Evolutionary conservation across 805 yeast species (phyloP).

Genomic region (Komagataella kurtzmanii): DNA sequence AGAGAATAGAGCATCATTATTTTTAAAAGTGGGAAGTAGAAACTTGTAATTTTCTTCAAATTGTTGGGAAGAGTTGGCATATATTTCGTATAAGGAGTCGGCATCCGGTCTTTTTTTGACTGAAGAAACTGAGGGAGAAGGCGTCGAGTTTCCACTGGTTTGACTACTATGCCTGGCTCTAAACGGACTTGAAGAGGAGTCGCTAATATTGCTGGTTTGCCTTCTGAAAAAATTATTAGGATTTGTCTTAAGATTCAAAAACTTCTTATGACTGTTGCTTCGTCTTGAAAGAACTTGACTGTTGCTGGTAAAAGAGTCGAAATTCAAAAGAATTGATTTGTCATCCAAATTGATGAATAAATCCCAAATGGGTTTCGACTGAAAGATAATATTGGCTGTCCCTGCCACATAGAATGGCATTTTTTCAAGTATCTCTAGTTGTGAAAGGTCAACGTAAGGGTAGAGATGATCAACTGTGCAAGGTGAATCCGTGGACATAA

Average conservation of each 20-base stretch:
- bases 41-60: not conserved
- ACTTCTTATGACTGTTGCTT: slow-evolving; percentile 7
- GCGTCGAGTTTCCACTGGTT: not conserved
- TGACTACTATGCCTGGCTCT: not conserved
- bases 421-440: slow-evolving; percentile 31
- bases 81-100: not conserved
- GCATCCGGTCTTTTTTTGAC: not conserved
- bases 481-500: slow-evolving; percentile 23
- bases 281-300: slow-evolving; percentile 4
- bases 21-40: not conserved
- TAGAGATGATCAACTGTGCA: slow-evolving; percentile 14
- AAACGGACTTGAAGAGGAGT: not conserved
- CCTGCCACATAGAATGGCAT: slow-evolving; percentile 41
- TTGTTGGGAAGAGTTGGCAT: not conserved
- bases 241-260: slow-evolving; percentile 3
- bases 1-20: no score
- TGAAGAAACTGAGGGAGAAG: not conserved
- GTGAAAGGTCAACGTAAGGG: slow-evolving; percentile 52
- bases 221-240: not conserved
- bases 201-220: not conserved
- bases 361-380: slow-evolving; percentile 46
- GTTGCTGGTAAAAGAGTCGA: not conserved
- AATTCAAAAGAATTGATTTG: slow-evolving; percentile 22
- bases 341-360: slow-evolving; percentile 45
- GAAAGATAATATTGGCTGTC: slow-evolving; percentile 54